phyloP scores from a whole-genome alignment of 768 basidiomycete species.

The Amanita thiersii region DNA sequence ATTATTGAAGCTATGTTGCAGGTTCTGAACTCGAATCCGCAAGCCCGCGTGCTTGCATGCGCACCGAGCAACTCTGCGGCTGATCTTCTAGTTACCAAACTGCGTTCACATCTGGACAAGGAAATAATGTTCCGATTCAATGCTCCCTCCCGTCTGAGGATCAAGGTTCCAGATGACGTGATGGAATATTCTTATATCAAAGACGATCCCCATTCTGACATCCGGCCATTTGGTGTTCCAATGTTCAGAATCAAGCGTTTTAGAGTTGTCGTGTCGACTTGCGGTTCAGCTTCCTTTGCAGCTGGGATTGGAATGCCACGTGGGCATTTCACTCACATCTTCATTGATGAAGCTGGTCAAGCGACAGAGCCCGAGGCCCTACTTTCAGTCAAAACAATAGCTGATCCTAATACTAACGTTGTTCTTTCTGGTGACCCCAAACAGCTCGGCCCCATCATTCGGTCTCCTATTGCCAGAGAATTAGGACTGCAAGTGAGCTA shows the following conservation, averaged over 20 bases:
- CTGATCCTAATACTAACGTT: conserved; percentile 24
- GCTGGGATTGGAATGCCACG: conserved; percentile 5
- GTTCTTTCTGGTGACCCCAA: conserved; percentile 38
- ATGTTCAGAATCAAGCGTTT: conserved; percentile 4
- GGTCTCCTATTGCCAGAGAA: conserved; percentile 26
- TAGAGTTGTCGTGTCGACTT: conserved; percentile 7
- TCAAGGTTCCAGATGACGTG: background rate
- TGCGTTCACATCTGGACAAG: conserved; percentile 15
- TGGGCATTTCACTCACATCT: conserved; percentile 8
- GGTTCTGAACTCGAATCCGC: conserved; percentile 22
- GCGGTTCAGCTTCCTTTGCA: conserved; percentile 12
- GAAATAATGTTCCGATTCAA: conserved; percentile 38
- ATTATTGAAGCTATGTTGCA: conserved; percentile 43
- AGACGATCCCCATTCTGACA: background rate
- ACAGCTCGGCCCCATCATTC: conserved; percentile 38
- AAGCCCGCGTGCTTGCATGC: conserved; percentile 35
- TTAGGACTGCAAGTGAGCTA: conserved; percentile 31
- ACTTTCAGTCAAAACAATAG: conserved; percentile 25
- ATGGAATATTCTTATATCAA: background rate
- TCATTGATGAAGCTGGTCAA: conserved; percentile 9
- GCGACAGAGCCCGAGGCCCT: conserved; percentile 6
- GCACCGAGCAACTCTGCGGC: conserved; percentile 52
- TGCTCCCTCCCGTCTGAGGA: conserved; percentile 26
- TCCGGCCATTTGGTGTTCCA: conserved; percentile 1
- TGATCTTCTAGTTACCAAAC: conserved; percentile 36